Base-by-base conservation (phyloP, 2,329 filamentous ascomycete species). In the Ascomycota sp. region DNA sequence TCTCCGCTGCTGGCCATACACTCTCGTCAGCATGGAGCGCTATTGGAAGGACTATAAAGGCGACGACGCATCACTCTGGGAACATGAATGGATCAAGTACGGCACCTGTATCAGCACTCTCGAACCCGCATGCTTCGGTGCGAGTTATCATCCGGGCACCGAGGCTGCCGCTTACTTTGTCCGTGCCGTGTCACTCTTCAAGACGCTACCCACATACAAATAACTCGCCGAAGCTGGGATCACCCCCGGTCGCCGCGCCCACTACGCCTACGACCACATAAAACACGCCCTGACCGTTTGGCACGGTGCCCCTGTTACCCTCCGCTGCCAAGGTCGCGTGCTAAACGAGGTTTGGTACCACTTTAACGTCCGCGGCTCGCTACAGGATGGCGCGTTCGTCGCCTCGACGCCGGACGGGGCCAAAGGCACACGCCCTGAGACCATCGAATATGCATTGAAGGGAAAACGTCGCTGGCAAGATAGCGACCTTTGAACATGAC, bases 1-100 rank as follows among this genome's bases (percentile, higher is more conserved):
- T 81, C 23, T 52, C 60, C 7, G 59, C 63, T 15, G 62, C 61
- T 13, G 24, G 58, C 63, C 32, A 1, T 63, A 66, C 27, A 57
- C 75, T 3, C 57, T 82, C 2, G 50, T 53, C 3, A 75, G 70
- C 45, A 82, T 82, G 76, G 51, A 63, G 30, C 65, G 55, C 2
- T 79, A 74, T 53, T 82, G 76, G 77, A 73, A 78, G 45, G 69
- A 75, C 43, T 66, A 72, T 48, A 45, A 63, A 29, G 74, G 73
- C 32, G 51, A 70, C 25, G 66, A 75, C 38, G 64, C 74, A 40
- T 52, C 51, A 8, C 68, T 82, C 39, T 82, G 76, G 76, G 57
- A 75, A 44, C 75, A 81, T 47, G 76, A 82, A 50, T 81, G 73
- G 72, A 57, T 58, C 38, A 82, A 79, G 47, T 76, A 82, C 47